Evolutionary conservation across 1,139 yeast genomes (phyloP).

Genomic region (Diutina catenulata): DNA sequence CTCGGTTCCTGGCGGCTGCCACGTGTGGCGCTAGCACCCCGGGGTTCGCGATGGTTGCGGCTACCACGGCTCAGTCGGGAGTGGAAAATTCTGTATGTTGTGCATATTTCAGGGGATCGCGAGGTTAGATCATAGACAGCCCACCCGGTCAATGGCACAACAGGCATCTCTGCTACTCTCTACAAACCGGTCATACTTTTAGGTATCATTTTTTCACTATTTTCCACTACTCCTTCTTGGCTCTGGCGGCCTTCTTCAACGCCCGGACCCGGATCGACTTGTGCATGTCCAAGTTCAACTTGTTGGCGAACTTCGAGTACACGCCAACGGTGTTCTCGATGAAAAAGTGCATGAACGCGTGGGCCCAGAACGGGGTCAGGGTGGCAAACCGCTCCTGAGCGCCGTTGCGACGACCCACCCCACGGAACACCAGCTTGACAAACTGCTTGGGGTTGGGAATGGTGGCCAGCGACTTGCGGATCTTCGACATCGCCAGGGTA

Average conservation of each 20-base stretch:
- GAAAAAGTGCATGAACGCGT: slow-evolving; percentile 83
- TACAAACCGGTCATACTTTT: too few species aligned
- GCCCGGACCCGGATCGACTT: slow-evolving; percentile 72
- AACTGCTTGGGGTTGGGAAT: slow-evolving; percentile 79
- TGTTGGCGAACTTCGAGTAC: slow-evolving; percentile 57
- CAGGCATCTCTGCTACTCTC: too few species aligned
- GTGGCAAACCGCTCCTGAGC: slow-evolving; percentile 88
- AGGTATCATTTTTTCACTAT: too few species aligned
- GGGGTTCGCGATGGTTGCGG: too few species aligned
- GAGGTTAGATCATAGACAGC: too few species aligned
- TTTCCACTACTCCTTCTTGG: slow-evolving; percentile 4
- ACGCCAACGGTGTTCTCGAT: slow-evolving; percentile 76
- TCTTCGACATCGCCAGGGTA: slow-evolving; percentile 92
- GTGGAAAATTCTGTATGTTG: too few species aligned
- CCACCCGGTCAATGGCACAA: too few species aligned
- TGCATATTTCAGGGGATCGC: too few species aligned
- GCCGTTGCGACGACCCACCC: slow-evolving; percentile 78
- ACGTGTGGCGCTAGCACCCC: too few species aligned
- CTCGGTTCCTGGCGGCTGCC: too few species aligned
- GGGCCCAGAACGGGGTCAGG: slow-evolving; percentile 86
- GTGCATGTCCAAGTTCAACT: slow-evolving; percentile 66
- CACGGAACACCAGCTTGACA: slow-evolving; percentile 54
- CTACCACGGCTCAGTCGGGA: too few species aligned
- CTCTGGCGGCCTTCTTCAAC: slow-evolving; percentile 45
- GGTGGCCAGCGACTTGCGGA: slow-evolving; percentile 58